Percentiles rank a stretch among this genome's conserved stretches.
phyloP scores from a whole-genome alignment of 1,284 basidiomycete species.

The Sporisorium graminicola region DNA sequence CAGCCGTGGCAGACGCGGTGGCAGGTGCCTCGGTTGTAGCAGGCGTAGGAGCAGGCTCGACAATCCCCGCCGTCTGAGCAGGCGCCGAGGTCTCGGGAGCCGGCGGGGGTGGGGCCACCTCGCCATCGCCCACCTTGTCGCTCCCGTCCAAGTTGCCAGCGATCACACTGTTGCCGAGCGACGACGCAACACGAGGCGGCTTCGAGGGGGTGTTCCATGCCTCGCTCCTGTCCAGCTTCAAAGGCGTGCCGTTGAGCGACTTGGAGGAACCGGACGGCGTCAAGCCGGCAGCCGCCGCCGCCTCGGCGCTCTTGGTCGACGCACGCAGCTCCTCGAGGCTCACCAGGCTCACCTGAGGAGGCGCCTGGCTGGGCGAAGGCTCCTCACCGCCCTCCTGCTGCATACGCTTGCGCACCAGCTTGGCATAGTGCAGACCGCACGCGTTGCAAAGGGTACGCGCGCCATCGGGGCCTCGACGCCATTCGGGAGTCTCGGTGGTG shows the following conservation, averaged over 20 bases:
- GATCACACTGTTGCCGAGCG: conserved; percentile 23
- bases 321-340: conserved; percentile 61
- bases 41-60: conserved; percentile 32
- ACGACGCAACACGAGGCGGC: conserved; percentile 31
- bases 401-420: conserved; percentile 58
- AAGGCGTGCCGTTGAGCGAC: conserved; percentile 40
- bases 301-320: conserved; percentile 52
- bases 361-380: conserved; percentile 27
- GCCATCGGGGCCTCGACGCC: conserved; percentile 67
- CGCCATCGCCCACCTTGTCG: background rate
- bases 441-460: conserved; percentile 68
- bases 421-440: conserved; percentile 62
- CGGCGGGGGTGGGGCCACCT: conserved; percentile 9
- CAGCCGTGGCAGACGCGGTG: background rate
- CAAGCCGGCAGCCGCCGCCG: conserved; percentile 28
- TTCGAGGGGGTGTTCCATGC: conserved; percentile 44
- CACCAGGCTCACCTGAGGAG: conserved; percentile 45
- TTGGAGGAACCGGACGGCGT: conserved; percentile 23
- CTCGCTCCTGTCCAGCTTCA: conserved; percentile 22
- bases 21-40: background rate
- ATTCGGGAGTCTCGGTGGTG: conserved; percentile 65
- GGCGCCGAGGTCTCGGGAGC: conserved; percentile 6
- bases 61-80: conserved; percentile 10
- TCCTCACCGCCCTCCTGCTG: conserved; percentile 52
- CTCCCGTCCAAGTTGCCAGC: conserved; percentile 4